A percentile compares a stretch with the other conserved stretches of the same genome.
phyloP scores from a whole-genome alignment of 352 stramenopile species.

The Phytophthora europaea region DNA sequence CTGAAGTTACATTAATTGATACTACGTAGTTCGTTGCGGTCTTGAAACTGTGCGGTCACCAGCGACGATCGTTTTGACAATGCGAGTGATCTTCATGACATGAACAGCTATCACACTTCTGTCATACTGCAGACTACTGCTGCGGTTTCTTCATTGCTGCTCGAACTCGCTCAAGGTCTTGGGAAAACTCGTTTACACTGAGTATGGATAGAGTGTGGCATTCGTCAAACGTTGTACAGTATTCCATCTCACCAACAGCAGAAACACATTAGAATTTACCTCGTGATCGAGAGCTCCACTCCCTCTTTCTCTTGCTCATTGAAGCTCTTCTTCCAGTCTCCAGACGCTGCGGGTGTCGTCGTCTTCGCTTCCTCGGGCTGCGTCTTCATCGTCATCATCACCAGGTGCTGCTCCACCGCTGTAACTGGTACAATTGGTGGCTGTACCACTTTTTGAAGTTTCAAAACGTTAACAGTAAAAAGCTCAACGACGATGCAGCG shows the following conservation, averaged over 20 bases:
- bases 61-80: background rate
- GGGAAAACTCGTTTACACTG: slow-evolving; percentile 34
- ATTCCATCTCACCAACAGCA: background rate
- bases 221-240: background rate
- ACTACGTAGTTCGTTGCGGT: background rate
- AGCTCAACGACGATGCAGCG: slow-evolving; percentile 24
- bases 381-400: slow-evolving; percentile 17
- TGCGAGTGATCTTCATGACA: background rate
- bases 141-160: slow-evolving; percentile 25
- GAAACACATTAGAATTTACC: slow-evolving; percentile 14
- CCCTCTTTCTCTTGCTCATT: slow-evolving; percentile 31
- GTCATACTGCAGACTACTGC: slow-evolving; percentile 4
- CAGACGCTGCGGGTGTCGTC: background rate
- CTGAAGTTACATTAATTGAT: slow-evolving; percentile 18
- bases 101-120: background rate
- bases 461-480: slow-evolving; percentile 20
- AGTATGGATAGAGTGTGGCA: background rate
- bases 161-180: slow-evolving; percentile 37
- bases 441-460: slow-evolving; percentile 34
- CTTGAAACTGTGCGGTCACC: too few species aligned
- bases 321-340: slow-evolving; percentile 28
- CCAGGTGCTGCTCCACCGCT: background rate
- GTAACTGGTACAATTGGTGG: background rate
- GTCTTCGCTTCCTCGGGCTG: slow-evolving; percentile 20
- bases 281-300: slow-evolving; percentile 33